Conservation (phyloP, 768 basidiomycete species). For the Boletus coccyginus region DNA sequence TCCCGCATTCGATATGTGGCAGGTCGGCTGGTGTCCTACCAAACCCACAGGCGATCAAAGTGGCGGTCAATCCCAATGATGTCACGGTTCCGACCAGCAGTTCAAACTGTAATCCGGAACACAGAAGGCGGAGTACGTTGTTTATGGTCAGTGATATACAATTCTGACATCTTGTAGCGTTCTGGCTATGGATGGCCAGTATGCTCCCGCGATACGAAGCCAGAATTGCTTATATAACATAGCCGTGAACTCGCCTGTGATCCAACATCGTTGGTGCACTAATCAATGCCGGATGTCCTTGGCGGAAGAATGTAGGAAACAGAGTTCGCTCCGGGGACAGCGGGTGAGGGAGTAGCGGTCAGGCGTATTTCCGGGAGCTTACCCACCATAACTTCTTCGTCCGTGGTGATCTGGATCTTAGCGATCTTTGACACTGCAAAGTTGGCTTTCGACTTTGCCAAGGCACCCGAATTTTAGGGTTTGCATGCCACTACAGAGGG, state of each 20-base stretch:
- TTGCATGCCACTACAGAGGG: no score
- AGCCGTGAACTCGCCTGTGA: not conserved
- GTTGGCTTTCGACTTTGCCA: no score
- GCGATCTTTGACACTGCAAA: no score
- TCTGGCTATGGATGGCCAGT: not conserved
- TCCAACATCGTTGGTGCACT: not conserved
- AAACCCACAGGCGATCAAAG: slow-evolving; percentile 39
- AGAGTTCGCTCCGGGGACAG: not conserved
- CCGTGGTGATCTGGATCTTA: no score
- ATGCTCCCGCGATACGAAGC: not conserved
- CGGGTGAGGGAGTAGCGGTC: not conserved
- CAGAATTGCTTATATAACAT: not conserved
- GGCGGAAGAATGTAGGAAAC: not conserved
- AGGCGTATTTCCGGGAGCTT: not conserved
- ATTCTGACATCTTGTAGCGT: not conserved
- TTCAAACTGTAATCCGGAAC: slow-evolving; percentile 35
- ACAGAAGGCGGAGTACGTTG: not conserved
- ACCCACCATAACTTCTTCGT: no score
- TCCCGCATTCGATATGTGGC: slow-evolving; percentile 48
- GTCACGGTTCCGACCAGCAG: slow-evolving; percentile 64
- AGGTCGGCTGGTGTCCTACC: slow-evolving; percentile 40
- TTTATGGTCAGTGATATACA: not conserved
- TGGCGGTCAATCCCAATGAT: slow-evolving; percentile 46
- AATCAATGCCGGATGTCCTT: not conserved
- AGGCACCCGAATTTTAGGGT: no score